These are phyloP conservation scores for Starmerella gropengiesseri DNA, from an alignment of 805 yeast genomes.

Conservation along the genomic window DNA sequence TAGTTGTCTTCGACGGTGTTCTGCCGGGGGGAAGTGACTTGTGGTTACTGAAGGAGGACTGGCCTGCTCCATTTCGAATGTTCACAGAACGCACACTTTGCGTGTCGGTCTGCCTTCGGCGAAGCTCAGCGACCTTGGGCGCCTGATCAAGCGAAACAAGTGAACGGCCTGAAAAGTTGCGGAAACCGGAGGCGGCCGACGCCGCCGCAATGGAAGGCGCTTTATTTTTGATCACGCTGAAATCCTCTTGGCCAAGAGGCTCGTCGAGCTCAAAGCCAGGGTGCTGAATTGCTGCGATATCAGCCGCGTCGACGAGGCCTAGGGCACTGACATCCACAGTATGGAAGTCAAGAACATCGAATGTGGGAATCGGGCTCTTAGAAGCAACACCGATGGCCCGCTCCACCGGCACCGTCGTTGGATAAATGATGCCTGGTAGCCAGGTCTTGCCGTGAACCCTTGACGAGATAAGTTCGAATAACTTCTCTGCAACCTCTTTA, in stretches of 20 bases:
- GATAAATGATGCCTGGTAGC: slow-evolving; percentile 24
- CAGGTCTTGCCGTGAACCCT: slow-evolving; percentile 17
- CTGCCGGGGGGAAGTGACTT: neutral
- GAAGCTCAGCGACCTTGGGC: slow-evolving; percentile 11
- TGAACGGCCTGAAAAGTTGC: neutral
- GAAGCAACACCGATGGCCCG: slow-evolving; percentile 1
- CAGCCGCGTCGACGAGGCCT: too few species aligned
- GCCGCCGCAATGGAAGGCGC: neutral
- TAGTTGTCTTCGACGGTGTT: too few species aligned
- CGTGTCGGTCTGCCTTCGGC: slow-evolving; percentile 16
- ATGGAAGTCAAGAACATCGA: neutral
- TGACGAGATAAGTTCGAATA: slow-evolving; percentile 10
- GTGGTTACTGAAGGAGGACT: neutral
- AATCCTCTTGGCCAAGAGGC: slow-evolving; percentile 12
- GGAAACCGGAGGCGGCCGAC: neutral
- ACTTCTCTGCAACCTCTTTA: slow-evolving; percentile 10
- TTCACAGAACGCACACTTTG: slow-evolving; percentile 6
- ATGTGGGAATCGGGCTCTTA: neutral
- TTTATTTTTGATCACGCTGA: slow-evolving; percentile 1
- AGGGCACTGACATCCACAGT: neutral
- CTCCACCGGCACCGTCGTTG: slow-evolving; percentile 12
- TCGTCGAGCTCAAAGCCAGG: slow-evolving; percentile 16
- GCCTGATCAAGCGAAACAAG: slow-evolving; percentile 8
- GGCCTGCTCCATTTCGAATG: neutral
- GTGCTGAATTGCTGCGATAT: slow-evolving; percentile 9